phyloP scores from a whole-genome alignment of 2,329 filamentous ascomycete species.

The Sclerotinia nivalis region DNA sequence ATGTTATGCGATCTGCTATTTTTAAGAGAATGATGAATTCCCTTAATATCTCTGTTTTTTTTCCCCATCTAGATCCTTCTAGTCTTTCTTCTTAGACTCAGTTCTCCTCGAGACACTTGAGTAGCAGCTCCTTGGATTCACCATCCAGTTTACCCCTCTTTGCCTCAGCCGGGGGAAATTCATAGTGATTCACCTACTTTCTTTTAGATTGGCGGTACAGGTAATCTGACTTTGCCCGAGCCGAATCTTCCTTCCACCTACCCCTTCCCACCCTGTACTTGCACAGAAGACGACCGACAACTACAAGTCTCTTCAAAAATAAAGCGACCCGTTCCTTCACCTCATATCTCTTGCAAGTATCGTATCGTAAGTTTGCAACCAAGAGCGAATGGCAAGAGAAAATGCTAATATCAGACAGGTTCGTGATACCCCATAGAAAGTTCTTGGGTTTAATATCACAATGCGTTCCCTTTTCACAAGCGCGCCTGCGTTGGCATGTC shows the following conservation, averaged over 20 bases:
- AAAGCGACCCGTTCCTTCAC: background rate
- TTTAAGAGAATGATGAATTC: background rate
- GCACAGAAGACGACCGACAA: background rate
- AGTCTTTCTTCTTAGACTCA: background rate
- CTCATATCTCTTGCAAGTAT: conserved; percentile 3
- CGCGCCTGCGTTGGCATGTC: conserved; percentile 28
- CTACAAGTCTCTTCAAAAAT: background rate
- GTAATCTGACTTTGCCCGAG: background rate
- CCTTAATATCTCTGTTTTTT: background rate
- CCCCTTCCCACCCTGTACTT: background rate
- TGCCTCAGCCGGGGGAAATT: background rate
- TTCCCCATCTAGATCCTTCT: background rate
- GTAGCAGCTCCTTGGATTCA: conserved; percentile 1
- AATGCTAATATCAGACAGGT: conserved; percentile 6
- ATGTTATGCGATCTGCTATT: background rate
- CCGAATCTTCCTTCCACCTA: background rate
- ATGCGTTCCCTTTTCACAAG: conserved; percentile 33
- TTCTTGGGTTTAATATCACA: conserved; percentile 20
- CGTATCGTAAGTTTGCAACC: background rate
- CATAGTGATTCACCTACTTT: conserved; percentile 1
- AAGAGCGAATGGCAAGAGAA: background rate
- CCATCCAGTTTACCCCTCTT: background rate
- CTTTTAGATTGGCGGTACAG: background rate
- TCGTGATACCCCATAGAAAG: background rate
- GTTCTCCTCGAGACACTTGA: background rate